phyloP scores from a whole-genome alignment of 2,329 filamentous ascomycete species.

The Stagonosporopsis tanaceti region DNA sequence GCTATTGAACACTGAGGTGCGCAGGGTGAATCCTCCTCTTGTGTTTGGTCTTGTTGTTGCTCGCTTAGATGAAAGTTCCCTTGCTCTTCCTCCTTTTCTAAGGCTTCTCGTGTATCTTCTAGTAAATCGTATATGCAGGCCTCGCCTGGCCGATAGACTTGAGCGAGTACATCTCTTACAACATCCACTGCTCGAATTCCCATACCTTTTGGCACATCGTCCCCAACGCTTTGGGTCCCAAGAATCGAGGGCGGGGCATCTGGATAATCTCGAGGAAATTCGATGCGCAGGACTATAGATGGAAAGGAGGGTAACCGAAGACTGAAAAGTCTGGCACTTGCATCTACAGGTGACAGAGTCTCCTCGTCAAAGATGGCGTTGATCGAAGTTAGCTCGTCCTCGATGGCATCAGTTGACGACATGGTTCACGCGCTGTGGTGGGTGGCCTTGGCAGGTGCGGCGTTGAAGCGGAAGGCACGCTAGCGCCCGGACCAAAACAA shows the following conservation, averaged over 20 bases:
- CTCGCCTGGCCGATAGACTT: constrained; percentile 74
- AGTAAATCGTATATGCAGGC: constrained; percentile 94
- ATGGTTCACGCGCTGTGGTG: constrained; percentile 23
- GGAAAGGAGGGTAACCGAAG: constrained; percentile 73
- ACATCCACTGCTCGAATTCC: constrained; percentile 75
- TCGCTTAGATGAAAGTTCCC: constrained; percentile 38
- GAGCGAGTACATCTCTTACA: constrained; percentile 70
- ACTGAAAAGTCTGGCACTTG: constrained; percentile 45
- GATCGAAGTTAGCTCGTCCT: constrained; percentile 80
- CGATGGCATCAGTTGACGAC: constrained; percentile 56
- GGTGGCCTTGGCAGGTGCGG: constrained; percentile 19
- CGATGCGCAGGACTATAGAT: constrained; percentile 63
- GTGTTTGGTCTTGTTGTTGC: constrained; percentile 19
- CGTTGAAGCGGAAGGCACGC: constrained; percentile 22
- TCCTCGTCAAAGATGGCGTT: constrained; percentile 82
- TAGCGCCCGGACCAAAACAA: constrained; percentile 22
- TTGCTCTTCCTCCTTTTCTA: constrained; percentile 58
- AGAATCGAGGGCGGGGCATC: constrained; percentile 74
- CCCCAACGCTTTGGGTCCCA: constrained; percentile 80
- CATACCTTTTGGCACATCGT: constrained; percentile 71
- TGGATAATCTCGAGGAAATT: constrained; percentile 79
- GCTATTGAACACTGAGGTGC: constrained; percentile 16
- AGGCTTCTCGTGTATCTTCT: constrained; percentile 64
- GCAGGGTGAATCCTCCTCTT: constrained; percentile 8
- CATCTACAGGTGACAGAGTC: constrained; percentile 59